Conservation (phyloP, 192 early-diverging fungal species). For the Backusella parvicylindrica region DNA sequence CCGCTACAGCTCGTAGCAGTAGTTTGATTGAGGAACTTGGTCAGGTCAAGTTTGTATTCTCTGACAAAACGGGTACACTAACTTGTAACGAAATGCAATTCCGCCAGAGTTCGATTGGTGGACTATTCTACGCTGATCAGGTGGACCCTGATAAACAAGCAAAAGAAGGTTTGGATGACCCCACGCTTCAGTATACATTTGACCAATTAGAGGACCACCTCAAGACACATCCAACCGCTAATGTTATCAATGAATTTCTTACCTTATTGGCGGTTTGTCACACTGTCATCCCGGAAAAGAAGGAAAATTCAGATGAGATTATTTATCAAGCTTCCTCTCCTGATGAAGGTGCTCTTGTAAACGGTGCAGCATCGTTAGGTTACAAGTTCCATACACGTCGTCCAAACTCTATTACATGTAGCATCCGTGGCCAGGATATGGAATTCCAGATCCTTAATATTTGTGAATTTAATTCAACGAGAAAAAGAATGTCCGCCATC, state of each 20-base stretch:
- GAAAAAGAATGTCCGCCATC: constrained; percentile 96
- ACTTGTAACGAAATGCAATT: constrained; percentile 91
- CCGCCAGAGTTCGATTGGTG: constrained; percentile 85
- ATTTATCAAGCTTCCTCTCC: constrained; percentile 95
- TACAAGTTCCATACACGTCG: constrained; percentile 68
- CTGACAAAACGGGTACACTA: constrained; percentile 92
- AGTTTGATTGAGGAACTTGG: constrained; percentile 96
- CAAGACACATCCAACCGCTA: constrained; percentile 54
- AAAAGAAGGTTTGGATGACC: constrained; percentile 60
- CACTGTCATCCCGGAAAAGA: constrained; percentile 92
- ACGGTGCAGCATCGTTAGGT: constrained; percentile 60
- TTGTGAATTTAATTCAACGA: constrained; percentile 97
- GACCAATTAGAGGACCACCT: constrained; percentile 59
- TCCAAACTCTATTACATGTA: constrained; percentile 55
- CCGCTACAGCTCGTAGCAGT: constrained; percentile 87
- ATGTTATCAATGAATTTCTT: constrained; percentile 85
- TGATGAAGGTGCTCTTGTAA: constrained; percentile 92
- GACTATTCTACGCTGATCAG: constrained; percentile 83
- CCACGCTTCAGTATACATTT: constrained; percentile 64
- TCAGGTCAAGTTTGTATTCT: constrained; percentile 92
- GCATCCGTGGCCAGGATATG: constrained; percentile 36
- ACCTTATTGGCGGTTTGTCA: constrained; percentile 92
- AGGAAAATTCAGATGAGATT: constrained; percentile 61
- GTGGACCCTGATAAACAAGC: constrained; percentile 89
- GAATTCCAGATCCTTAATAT: constrained; percentile 94